phyloP scores from a whole-genome alignment of 805 yeast genomes.

The Alloascoidea africana region DNA sequence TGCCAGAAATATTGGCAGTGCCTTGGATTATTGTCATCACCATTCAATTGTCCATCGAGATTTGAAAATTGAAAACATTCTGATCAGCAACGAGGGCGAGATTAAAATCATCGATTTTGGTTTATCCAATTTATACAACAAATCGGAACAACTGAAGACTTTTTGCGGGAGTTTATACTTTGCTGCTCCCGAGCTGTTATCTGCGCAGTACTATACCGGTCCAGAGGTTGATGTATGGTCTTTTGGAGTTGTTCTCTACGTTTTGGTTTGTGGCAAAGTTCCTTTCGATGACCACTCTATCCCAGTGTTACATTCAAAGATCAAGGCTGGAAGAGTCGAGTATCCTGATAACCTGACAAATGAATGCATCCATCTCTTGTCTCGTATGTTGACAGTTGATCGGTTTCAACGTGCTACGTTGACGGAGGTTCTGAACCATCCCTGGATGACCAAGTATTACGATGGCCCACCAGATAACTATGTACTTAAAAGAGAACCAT shows the following conservation, averaged over 20 bases:
- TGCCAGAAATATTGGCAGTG: constrained; percentile 88
- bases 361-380: constrained; percentile 66
- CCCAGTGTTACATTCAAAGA: constrained; percentile 82
- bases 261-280: constrained; percentile 91
- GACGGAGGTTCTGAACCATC: constrained; percentile 69
- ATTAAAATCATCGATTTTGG: constrained; percentile 96
- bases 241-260: constrained; percentile 91
- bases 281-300: constrained; percentile 96
- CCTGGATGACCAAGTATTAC: constrained; percentile 89
- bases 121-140: constrained; percentile 71
- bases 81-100: constrained; percentile 88
- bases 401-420: constrained; percentile 70
- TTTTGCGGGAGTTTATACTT: constrained; percentile 95
- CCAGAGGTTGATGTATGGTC: constrained; percentile 99
- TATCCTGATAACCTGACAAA: constrained; percentile 72
- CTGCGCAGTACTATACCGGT: constrained; percentile 85
- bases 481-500: constrained; percentile 67
- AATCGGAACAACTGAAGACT: constrained; percentile 62
- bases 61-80: constrained; percentile 87
- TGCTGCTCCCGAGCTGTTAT: constrained; percentile 94
- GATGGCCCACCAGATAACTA: constrained; percentile 58
- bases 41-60: constrained; percentile 96
- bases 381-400: constrained; percentile 86
- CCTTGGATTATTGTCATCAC: constrained; percentile 84
- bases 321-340: constrained; percentile 82